phyloP scores from a whole-genome alignment of 2,329 filamentous ascomycete species.

The Alternaria viburni region DNA sequence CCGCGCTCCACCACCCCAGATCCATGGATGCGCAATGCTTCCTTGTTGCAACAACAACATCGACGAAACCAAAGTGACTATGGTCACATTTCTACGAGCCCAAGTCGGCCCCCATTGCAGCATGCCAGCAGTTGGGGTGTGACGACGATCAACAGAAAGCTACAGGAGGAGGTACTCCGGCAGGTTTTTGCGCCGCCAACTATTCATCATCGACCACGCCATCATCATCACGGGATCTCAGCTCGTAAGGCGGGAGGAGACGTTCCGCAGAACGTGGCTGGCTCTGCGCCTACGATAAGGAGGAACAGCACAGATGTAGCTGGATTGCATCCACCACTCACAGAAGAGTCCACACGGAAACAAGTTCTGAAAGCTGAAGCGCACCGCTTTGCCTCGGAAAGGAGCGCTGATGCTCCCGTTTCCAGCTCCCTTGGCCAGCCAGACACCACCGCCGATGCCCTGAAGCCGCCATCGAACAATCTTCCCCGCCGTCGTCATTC shows the following conservation, averaged over 20 bases:
- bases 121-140: slow-evolving; percentile 77
- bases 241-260: slow-evolving; percentile 46
- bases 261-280: slow-evolving; percentile 30
- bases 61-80: slow-evolving; percentile 46
- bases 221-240: slow-evolving; percentile 69
- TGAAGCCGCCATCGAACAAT: slow-evolving; percentile 36
- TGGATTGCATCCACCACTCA: slow-evolving; percentile 29
- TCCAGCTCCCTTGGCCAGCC: slow-evolving; percentile 17
- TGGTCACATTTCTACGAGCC: slow-evolving; percentile 29
- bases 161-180: slow-evolving; percentile 89
- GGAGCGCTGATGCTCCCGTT: slow-evolving; percentile 15
- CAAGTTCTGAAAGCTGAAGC: slow-evolving; percentile 52
- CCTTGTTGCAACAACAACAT: slow-evolving; percentile 41
- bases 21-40: slow-evolving; percentile 40
- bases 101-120: slow-evolving; percentile 52
- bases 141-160: slow-evolving; percentile 84
- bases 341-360: slow-evolving; percentile 49
- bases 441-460: slow-evolving; percentile 19
- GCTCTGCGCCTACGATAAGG: slow-evolving; percentile 43
- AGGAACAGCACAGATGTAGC: slow-evolving; percentile 50
- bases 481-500: slow-evolving; percentile 74
- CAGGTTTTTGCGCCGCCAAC: slow-evolving; percentile 88
- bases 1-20: slow-evolving; percentile 50
- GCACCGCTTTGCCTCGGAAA: slow-evolving; percentile 40
- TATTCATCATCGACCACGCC: slow-evolving; percentile 78